Evolutionary conservation across 257 asterid genomes (phyloP), one percentile per base, ranked within the genome.

Genomic region (Gynochthodes officinalis): DNA sequence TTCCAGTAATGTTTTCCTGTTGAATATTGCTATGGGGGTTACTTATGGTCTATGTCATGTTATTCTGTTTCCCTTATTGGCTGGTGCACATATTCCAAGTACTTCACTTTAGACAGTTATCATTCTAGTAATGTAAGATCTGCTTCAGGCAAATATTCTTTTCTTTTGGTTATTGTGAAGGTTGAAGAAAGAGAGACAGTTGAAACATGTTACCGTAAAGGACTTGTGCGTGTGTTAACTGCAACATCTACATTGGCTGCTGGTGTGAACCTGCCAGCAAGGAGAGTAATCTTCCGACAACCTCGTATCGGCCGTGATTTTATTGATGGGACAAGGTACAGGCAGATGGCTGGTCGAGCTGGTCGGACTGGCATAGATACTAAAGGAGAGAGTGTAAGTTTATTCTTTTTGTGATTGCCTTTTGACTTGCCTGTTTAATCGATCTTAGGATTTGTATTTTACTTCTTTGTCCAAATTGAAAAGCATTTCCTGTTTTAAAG

Each of bases 181-280:
- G 96, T 91, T 71, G 99, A 94, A 88, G 99, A 94, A 75, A 86
- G 99, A 80, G 99, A 94, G 82, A 90, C 96, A 52, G 92, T 94
- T 79, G 99, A 94, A 85, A 87, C 87, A 65, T 94, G 97, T 82
- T 94, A 94, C 86, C 96, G 99, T 62, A 92, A 87, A 85, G 99
- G 99, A 79, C 93, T 94, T 74, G 92, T 91, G 74, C 96, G 97
- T 79, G 99, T 94, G 78, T 87, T 94, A 87, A 91, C 99, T 85
- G 99, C 99, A 81, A 94, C 99, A 58, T 94, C 99, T 77, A 94
- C 99, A 73, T 87, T 94, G 73, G 99, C 99, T 82, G 99, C 99
- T 75, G 99, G 99, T 43, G 98, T 94, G 74, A 94, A 94, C 84
- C 88, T 94, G 73, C 99, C 99, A 43, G 99, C 99, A 46, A 87